phyloP scores from a whole-genome alignment of 2,329 filamentous ascomycete species.

The Grosmannia clavigera region DNA sequence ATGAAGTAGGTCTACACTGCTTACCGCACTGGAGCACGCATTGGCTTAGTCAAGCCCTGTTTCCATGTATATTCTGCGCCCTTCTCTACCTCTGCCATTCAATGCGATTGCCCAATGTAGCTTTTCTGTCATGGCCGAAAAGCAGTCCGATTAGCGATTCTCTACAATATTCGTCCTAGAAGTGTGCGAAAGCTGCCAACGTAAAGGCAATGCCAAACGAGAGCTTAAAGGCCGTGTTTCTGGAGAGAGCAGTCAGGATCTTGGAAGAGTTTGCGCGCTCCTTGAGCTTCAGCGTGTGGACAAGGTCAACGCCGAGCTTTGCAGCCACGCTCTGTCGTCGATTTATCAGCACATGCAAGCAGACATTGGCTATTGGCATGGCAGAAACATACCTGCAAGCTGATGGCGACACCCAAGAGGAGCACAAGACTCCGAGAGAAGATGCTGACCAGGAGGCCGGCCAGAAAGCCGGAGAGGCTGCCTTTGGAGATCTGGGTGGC shows the following conservation, averaged over 20 bases:
- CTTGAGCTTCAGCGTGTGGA: constrained; percentile 24
- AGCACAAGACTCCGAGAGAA: constrained; percentile 61
- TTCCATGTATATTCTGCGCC: too few species aligned
- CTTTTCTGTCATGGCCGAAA: too few species aligned
- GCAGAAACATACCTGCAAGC: constrained; percentile 41
- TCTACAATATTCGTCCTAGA: constrained; percentile 16
- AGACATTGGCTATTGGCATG: background rate
- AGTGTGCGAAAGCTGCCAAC: constrained; percentile 50
- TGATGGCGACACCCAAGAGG: constrained; percentile 50
- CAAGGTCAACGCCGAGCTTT: constrained; percentile 28
- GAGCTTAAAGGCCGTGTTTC: constrained; percentile 51
- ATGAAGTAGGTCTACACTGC: too few species aligned
- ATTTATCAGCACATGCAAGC: background rate
- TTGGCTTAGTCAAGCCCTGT: too few species aligned
- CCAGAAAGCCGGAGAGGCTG: constrained; percentile 44
- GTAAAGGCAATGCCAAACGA: constrained; percentile 64
- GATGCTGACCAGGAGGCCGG: constrained; percentile 52
- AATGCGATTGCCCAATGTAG: too few species aligned
- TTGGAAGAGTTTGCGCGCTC: constrained; percentile 24
- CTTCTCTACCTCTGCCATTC: too few species aligned
- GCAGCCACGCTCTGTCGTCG: constrained; percentile 22
- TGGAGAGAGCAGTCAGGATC: constrained; percentile 36
- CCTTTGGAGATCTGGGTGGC: constrained; percentile 41
- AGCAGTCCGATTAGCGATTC: too few species aligned
- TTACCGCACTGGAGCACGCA: too few species aligned